A percentile compares a stretch with the other conserved stretches of the same genome.
Conservation (phyloP, 225 moss, liverwort and hornwort genomes). For the Pseudoscleropodium purum region DNA sequence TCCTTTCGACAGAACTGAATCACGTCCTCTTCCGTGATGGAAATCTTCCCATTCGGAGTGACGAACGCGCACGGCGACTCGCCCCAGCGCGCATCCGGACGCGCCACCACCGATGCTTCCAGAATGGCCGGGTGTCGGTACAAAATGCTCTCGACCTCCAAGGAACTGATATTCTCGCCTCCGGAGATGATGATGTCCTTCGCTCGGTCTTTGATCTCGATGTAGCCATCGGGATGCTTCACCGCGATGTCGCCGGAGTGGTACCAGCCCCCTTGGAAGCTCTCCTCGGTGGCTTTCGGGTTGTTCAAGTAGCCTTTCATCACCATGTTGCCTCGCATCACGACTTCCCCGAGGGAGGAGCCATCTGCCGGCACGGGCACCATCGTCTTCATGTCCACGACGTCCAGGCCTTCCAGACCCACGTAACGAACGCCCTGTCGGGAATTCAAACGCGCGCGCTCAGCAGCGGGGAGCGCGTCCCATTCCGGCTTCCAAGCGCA, state of each 20-base stretch:
- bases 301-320: constrained; percentile 91
- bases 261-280: constrained; percentile 75
- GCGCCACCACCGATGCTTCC: constrained; percentile 54
- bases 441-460: constrained; percentile 48
- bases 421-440: constrained; percentile 69
- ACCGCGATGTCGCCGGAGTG: constrained; percentile 79
- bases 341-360: constrained; percentile 46
- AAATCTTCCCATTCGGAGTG: constrained; percentile 11
- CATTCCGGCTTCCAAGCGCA: constrained; percentile 52
- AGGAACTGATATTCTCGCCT: constrained; percentile 79
- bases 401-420: constrained; percentile 43
- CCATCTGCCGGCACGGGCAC: constrained; percentile 51
- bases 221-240: constrained; percentile 72
- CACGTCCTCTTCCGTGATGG: constrained; percentile 23
- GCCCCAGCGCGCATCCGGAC: constrained; percentile 45
- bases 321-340: constrained; percentile 64
- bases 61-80: constrained; percentile 49
- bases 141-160: constrained; percentile 61
- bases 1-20: constrained; percentile 29
- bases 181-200: constrained; percentile 89
- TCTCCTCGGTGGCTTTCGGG: constrained; percentile 50
- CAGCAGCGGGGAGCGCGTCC: constrained; percentile 15
- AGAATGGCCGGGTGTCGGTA: constrained; percentile 40
- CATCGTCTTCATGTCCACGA: constrained; percentile 47
- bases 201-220: constrained; percentile 70